These are phyloP conservation scores for Endoconidiophora polonica DNA, from an alignment of 2,329 filamentous ascomycete genomes.

Conservation along the genomic window DNA sequence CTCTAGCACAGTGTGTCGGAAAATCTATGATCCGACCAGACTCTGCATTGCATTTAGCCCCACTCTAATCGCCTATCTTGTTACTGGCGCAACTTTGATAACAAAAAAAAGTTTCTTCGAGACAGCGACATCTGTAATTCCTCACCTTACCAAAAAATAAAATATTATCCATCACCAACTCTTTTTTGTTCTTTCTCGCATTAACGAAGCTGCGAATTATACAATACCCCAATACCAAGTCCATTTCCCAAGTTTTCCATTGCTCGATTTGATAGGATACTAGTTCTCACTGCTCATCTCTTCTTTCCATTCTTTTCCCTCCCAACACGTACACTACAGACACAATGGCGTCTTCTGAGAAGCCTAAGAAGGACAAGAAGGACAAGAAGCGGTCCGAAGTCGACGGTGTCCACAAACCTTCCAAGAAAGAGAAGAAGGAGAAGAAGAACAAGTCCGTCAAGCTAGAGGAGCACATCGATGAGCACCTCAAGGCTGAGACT, in stretches of 20 bases:
- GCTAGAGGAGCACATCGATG: slow-evolving; percentile 58
- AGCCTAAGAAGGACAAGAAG: slow-evolving; percentile 29
- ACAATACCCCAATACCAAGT: too few relatives aligned
- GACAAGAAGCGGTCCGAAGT: slow-evolving; percentile 44
- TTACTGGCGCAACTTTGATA: slow-evolving; percentile 12
- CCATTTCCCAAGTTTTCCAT: too few relatives aligned
- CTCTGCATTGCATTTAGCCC: slow-evolving; percentile 9
- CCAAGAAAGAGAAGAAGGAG: slow-evolving; percentile 43
- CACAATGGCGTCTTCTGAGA: slow-evolving; percentile 29
- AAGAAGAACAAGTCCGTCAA: slow-evolving; percentile 43
- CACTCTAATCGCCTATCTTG: slow-evolving; percentile 12
- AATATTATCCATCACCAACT: background rate
- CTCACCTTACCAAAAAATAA: background rate
- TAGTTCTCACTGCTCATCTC: background rate
- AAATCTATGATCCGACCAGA: slow-evolving; percentile 4
- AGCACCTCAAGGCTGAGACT: slow-evolving; percentile 32
- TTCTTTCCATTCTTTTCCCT: too few relatives aligned
- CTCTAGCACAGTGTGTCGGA: background rate
- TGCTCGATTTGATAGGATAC: too few relatives aligned
- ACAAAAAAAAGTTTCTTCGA: slow-evolving; percentile 13
- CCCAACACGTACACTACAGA: background rate
- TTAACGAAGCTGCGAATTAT: too few relatives aligned
- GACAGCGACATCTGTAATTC: background rate
- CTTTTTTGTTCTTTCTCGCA: background rate
- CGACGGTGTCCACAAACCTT: slow-evolving; percentile 38